Conservation (phyloP, 73 alveolate genomes). For the Tetrahymena thermophila region DNA sequence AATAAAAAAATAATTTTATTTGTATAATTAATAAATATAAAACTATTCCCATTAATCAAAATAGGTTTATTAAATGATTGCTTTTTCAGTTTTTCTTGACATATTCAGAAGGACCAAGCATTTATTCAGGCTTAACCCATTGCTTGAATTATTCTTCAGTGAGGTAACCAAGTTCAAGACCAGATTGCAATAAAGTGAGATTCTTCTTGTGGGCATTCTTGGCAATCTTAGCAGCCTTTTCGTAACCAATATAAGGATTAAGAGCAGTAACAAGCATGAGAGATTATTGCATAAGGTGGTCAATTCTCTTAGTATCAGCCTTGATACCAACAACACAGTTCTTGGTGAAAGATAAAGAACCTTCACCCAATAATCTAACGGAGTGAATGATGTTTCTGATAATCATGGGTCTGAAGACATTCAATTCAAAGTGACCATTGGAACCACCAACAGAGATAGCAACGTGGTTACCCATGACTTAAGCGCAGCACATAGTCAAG, state of each 20-base stretch:
- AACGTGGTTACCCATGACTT: slow-evolving; percentile 97
- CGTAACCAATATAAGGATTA: slow-evolving; percentile 97
- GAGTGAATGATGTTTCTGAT: slow-evolving; percentile 91
- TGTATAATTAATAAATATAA: not conserved
- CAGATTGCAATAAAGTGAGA: slow-evolving; percentile 78
- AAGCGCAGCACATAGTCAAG: slow-evolving; percentile 95
- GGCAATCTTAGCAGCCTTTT: slow-evolving; percentile 95
- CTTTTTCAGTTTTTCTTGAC: not conserved
- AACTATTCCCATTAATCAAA: not conserved
- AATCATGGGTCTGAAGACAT: slow-evolving; percentile 98
- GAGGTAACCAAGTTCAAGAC: slow-evolving; percentile 66
- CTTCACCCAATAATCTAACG: slow-evolving; percentile 88
- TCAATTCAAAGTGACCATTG: slow-evolving; percentile 96
- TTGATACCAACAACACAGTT: slow-evolving; percentile 89
- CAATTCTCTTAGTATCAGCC: slow-evolving; percentile 62
- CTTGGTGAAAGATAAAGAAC: slow-evolving; percentile 80
- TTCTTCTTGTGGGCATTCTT: slow-evolving; percentile 90
- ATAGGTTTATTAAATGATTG: not conserved
- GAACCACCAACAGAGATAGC: slow-evolving; percentile 97
- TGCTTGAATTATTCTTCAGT: slow-evolving; percentile 76
- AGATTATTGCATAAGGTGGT: slow-evolving; percentile 66
- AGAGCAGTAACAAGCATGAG: slow-evolving; percentile 98
- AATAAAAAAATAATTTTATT: too few relatives aligned
- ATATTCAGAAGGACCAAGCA: slow-evolving; percentile 40
- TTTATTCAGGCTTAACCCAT: slow-evolving; percentile 62